Base-by-base conservation (phyloP, 257 asterid genomes). In the Fraxinus americana region DNA sequence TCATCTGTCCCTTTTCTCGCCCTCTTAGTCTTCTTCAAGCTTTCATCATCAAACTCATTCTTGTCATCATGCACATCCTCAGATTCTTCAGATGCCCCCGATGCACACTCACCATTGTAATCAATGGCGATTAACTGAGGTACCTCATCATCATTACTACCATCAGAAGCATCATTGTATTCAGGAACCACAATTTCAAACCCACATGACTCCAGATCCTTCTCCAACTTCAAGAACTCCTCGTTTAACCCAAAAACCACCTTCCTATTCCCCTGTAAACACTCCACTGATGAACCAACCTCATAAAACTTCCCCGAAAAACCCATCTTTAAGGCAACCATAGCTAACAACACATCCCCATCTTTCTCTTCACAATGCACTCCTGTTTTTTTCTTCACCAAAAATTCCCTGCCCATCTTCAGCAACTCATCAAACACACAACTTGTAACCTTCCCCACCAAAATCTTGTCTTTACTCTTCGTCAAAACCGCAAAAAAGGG, bases 231-330 rank as follows among this genome's bases (percentile, higher is more conserved):
- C 86, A 81, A 76, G 86, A 91, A 96, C 75, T 88, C 96, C 79
- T 90, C 92, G 14, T 92, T 89, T 86, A 96, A 88, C 70, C 84
- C 94, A 68, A 96, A 87, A 1, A 78, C 86, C 67, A 91, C 84
- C 88, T 92, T 96, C 87, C 98, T 89, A 68, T 96, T 96, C 68
- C 93, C 98, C 80, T 92, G 96, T 81, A 89, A 75, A 75, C 98
- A 92, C 10, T 88, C 92, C 10, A 38, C 76, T 0, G 90, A 80
- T 0, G 98, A 91, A 71, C 97, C 97, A 59, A 92, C 81, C 79
- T 87, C 92, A 43, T 87, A 96, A 38, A 91, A 82, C 82, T 66
- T 88, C 43, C 75, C 89, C 0, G 97, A 85, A 52, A 96, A 83
- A 38, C 90, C 94, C 88, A 87, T 90, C 82, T 52, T 96, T 86